A percentile compares a stretch with the other conserved stretches of the same genome.
Evolutionary conservation across 2,329 filamentous ascomycete genomes (phyloP).

Genomic region (Ophiostoma perfectum): DNA sequence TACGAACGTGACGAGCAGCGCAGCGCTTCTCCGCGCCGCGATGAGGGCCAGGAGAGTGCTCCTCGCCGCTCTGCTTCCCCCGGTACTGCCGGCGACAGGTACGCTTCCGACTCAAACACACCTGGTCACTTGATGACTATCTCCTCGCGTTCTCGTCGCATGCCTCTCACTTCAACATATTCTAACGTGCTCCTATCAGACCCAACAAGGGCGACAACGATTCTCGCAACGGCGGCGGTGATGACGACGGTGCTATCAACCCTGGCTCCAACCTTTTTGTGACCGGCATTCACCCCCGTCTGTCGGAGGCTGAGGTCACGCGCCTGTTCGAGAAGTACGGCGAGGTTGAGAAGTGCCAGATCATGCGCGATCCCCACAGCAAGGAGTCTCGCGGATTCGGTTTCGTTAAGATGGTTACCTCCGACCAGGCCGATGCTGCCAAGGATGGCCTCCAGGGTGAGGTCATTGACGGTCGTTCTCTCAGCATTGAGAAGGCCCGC

Average conservation of each 20-base stretch:
- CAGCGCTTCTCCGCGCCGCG: constrained; percentile 61
- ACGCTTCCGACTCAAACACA: constrained; percentile 26
- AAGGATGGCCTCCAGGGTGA: constrained; percentile 95
- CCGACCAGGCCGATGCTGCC: constrained; percentile 91
- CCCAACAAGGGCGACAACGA: constrained; percentile 44
- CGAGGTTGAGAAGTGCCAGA: constrained; percentile 98
- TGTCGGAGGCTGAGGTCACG: constrained; percentile 83
- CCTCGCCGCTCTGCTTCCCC: constrained; percentile 61
- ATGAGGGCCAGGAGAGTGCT: constrained; percentile 51
- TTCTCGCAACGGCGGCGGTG: constrained; percentile 42
- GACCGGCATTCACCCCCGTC: constrained; percentile 90
- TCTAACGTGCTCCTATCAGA: constrained; percentile 24
- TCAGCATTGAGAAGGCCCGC: constrained; percentile 98
- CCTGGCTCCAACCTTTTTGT: constrained; percentile 98
- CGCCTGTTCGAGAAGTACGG: constrained; percentile 98
- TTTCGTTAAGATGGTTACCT: constrained; percentile 97
- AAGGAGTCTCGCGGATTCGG: constrained; percentile 98
- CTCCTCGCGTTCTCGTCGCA: background rate
- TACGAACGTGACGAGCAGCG: constrained; percentile 59
- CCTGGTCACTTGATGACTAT: background rate
- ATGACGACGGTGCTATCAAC: constrained; percentile 78
- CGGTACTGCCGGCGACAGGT: constrained; percentile 50
- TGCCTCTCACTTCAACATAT: constrained; percentile 26
- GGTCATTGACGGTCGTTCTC: constrained; percentile 85
- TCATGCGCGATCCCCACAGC: constrained; percentile 97